These are phyloP conservation scores for Eudorina sp. DNA, from an alignment of 139 green algal genomes.

Conservation along the genomic window DNA sequence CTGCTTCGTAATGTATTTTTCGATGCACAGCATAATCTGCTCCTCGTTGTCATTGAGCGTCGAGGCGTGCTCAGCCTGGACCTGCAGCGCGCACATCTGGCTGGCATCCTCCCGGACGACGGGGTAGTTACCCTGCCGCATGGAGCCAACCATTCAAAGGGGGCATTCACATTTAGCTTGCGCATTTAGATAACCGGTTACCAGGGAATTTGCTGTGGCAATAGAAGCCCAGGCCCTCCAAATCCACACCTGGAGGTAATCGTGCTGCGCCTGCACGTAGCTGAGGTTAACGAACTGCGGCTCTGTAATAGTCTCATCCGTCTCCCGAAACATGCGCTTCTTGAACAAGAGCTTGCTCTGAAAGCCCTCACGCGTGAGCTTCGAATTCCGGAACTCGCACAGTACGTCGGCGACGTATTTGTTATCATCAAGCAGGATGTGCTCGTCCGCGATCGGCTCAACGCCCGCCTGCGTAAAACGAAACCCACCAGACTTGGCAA, in stretches of 20 bases:
- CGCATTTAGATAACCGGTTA: background rate
- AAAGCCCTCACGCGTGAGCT: conserved; percentile 61
- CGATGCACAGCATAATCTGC: conserved; percentile 74
- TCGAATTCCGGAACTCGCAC: conserved; percentile 80
- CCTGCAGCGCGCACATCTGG: conserved; percentile 92
- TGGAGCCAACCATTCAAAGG: background rate
- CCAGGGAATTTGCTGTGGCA: background rate
- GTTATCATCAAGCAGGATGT: conserved; percentile 94
- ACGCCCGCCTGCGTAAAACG: conserved; percentile 3
- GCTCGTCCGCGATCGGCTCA: conserved; percentile 80
- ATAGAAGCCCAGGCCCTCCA: background rate
- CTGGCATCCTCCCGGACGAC: conserved; percentile 95
- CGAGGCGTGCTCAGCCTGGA: conserved; percentile 82
- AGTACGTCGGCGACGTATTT: conserved; percentile 90
- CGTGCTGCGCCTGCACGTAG: conserved; percentile 95
- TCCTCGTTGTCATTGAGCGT: conserved; percentile 75
- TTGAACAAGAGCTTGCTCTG: conserved; percentile 93
- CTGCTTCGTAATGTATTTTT: conserved; percentile 82
- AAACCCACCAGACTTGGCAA: too few relatives aligned
- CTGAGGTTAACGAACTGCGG: conserved; percentile 95
- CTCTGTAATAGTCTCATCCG: conserved; percentile 96
- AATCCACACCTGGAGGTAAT: conserved; percentile 80
- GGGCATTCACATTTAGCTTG: too few relatives aligned
- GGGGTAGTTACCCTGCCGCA: conserved; percentile 91
- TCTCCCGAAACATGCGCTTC: conserved; percentile 97